phyloP scores from a whole-genome alignment of 129 eudicot species.

The Pulicaria dysenterica region DNA sequence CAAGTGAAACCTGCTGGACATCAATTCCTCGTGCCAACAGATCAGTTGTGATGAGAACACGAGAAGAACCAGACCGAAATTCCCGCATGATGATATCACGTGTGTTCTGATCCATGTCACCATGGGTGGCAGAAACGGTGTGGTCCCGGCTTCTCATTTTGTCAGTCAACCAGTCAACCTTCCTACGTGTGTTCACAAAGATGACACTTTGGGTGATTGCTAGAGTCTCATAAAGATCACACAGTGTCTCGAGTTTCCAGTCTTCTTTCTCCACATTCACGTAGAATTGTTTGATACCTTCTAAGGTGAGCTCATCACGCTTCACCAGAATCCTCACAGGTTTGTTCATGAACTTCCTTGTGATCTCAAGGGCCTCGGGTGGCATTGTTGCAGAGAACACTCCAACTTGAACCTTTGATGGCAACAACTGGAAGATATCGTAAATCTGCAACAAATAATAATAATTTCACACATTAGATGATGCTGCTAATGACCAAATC shows the following conservation, averaged over 20 bases:
- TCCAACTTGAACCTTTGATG: constrained; percentile 70
- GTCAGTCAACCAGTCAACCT: constrained; percentile 86
- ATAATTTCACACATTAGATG: background rate
- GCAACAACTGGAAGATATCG: constrained; percentile 63
- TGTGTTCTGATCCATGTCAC: constrained; percentile 85
- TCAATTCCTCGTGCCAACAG: constrained; percentile 80
- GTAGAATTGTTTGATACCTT: constrained; percentile 69
- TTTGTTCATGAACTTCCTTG: constrained; percentile 71
- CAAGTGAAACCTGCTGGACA: constrained; percentile 84
- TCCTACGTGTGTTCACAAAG: constrained; percentile 74
- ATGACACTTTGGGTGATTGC: constrained; percentile 86
- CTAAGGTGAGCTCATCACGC: constrained; percentile 68
- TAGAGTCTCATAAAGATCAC: constrained; percentile 70
- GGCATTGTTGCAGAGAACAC: constrained; percentile 82
- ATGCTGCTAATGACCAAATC: no score
- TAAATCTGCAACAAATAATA: constrained; percentile 44
- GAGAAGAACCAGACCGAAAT: constrained; percentile 78
- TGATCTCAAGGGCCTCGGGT: constrained; percentile 70
- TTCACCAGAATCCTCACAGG: constrained; percentile 67
- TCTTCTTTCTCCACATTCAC: constrained; percentile 81
- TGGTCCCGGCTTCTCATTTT: constrained; percentile 78
- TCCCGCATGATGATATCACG: constrained; percentile 79
- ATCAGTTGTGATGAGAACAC: constrained; percentile 81
- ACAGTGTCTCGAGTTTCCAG: constrained; percentile 74
- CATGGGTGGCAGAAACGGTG: constrained; percentile 79